Base-by-base conservation (phyloP, 305 asterid genomes). In the Stenogyne calaminthoides region DNA sequence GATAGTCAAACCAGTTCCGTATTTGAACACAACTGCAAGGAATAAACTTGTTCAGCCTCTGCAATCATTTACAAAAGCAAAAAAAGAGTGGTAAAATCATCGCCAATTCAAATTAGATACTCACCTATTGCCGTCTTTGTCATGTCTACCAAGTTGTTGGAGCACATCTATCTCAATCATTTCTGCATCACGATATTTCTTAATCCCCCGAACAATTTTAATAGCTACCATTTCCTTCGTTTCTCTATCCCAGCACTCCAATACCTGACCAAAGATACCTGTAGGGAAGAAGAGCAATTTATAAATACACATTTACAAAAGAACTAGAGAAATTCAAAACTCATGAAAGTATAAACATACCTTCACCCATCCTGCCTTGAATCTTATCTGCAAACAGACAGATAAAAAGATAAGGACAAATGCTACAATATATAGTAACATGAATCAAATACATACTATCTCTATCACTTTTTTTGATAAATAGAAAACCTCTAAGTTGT, bases 1-100 rank as follows among this genome's bases (percentile, higher is more conserved):
- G 98, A 90, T 92, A 92, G 98, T 90, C 98, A 90, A 92, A 92
- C 98, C 98, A 92, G 96, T 92, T 90, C 97, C 96, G 89, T 89
- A 90, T 81, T 90, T 91, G 98, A 74, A 92, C 98, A 84, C 97
- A 92, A 92, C 98, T 92, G 97, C 96, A 91, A 91, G 93, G 92
- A 89, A 91, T 84, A 89, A 91, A 93, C 84, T 78, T 77, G 78
- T 81, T 93, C 83, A 91, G 91, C 88, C 83, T 82, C 82, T 71
- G 91, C 80, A 71, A 80, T 66, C 72, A 76, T 77, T 70, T 77
- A 71, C 71, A 84, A 78, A 64, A 61, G 76, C 69, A 77, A 75
- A n/a, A n/a, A 72, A 68, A 63, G 46, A 34, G 47, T 36, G 71
- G 62, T 59, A 69, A 73, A 14, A 58, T 16, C 12, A 22, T 42